phyloP scores from a whole-genome alignment of 1,284 basidiomycete genomes.

The Trametes hirsuta region DNA sequence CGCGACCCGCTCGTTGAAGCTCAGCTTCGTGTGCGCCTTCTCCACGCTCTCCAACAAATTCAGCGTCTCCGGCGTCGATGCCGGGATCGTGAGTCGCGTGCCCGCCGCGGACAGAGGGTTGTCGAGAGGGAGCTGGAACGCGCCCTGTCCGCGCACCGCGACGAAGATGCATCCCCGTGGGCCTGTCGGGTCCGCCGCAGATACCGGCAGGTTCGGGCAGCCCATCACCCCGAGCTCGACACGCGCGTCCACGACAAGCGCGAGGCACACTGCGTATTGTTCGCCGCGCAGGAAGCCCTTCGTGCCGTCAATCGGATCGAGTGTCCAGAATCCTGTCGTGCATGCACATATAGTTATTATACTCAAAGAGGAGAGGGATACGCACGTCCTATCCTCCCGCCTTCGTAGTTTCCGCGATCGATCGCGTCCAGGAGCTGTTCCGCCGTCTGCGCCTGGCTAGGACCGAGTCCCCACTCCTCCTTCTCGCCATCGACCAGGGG shows the following conservation, averaged over 20 bases:
- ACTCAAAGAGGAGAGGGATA: constrained; percentile 24
- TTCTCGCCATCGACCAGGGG: constrained; percentile 55
- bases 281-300: constrained; percentile 96
- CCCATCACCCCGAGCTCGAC: constrained; percentile 93
- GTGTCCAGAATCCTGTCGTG: constrained; percentile 79
- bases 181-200: constrained; percentile 58
- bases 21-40: constrained; percentile 88
- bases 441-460: constrained; percentile 49
- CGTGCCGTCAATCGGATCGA: constrained; percentile 92
- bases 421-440: constrained; percentile 81
- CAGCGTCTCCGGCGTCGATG: constrained; percentile 49
- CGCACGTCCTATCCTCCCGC: constrained; percentile 80
- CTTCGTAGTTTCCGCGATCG: constrained; percentile 83
- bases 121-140: constrained; percentile 62
- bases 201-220: constrained; percentile 89
- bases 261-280: constrained; percentile 97
- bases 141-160: constrained; percentile 82
- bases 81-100: constrained; percentile 52
- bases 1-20: constrained; percentile 80
- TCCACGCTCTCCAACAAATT: constrained; percentile 94
- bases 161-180: constrained; percentile 83
- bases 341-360: not conserved
- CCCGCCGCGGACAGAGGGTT: constrained; percentile 35
- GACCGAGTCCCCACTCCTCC: constrained; percentile 69
- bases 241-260: constrained; percentile 83